Evolutionary conservation across 2,329 filamentous ascomycete species (phyloP).

Genomic region (Talaromyces amestolkiae): DNA sequence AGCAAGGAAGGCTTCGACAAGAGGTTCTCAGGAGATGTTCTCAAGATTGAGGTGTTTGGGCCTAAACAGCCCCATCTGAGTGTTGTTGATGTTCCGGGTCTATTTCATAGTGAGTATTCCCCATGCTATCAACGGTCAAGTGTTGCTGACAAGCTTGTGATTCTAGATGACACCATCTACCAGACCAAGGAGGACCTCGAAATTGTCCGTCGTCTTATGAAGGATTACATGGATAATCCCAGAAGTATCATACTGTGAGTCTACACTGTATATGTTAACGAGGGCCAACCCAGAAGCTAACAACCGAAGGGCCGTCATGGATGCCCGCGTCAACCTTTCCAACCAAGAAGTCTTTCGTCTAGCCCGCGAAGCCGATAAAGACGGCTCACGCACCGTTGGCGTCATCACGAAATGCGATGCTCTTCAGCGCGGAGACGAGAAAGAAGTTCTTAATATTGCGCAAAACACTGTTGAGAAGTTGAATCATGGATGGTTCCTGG

Average conservation of each 20-base stretch:
- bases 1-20: conserved; percentile 24
- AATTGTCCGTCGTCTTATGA: conserved; percentile 51
- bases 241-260: conserved; percentile 51
- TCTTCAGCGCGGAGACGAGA: conserved; percentile 28
- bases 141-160: background rate
- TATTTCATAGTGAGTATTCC: conserved; percentile 34
- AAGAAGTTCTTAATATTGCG: conserved; percentile 23
- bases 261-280: no score
- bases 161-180: conserved; percentile 42
- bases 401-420: conserved; percentile 40
- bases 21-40: conserved; percentile 42
- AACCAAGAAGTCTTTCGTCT: conserved; percentile 53
- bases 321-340: conserved; percentile 49
- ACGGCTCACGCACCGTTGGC: conserved; percentile 35
- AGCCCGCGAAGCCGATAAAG: conserved; percentile 35
- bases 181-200: conserved; percentile 55
- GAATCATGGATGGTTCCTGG: conserved; percentile 9
- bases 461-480: conserved; percentile 17
- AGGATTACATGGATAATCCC: conserved; percentile 48
- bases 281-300: background rate
- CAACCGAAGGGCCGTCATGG: conserved; percentile 21
- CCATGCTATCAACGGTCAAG: background rate
- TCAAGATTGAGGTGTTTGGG: conserved; percentile 44
- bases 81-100: conserved; percentile 47
- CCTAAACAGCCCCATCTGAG: conserved; percentile 41